Evolutionary conservation across 345 rosid species (phyloP), one percentile per base, ranked within the genome.

Genomic region (Brassica cretica): DNA sequence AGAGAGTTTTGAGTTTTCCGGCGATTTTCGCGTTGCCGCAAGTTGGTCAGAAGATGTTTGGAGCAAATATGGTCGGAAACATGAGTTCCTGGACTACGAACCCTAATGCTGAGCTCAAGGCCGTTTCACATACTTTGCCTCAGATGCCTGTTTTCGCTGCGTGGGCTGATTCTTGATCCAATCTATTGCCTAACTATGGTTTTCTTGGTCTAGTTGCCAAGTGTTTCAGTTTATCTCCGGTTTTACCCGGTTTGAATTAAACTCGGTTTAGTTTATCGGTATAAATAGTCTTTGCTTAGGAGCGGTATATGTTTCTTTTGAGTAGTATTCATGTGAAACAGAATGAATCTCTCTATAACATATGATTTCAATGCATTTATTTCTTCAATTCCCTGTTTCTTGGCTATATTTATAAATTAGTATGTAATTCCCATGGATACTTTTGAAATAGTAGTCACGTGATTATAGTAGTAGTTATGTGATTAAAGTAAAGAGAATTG

Each of bases 91-190:
- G 97, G 97, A 24, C 25, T 18, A 6, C 82, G 5, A 78, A 78
- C 85, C 85, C 94, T 73, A 71, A 84, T 41, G 70, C 84, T 39
- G 88, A 89, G 70, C 70, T 86, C 12, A 89, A 89, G 89, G 76
- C 86, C 51, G 84, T 85, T 39, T 71, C 88, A 37, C 83, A 83
- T 32, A 55, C 84, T 63, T 53, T 85, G 84, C 89, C 97, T 84
- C 88, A 86, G 71, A 76, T 89, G 87, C 91, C 98, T 37, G 85
- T 89, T 78, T 91, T 88, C 64, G 91, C 97, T 83, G 90, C 90
- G 10, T 91, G 95, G 97, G 89, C 93, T 37, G 98, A 93, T 83
- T 83, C 88, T 18, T 91, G 86, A 86, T 77, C 77, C 56, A 76
- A 79, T 81, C 81, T 69, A 21, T 8, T 46, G 14, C 44, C 71